These are phyloP conservation scores for Mycena vitilis DNA, from an alignment of 768 basidiomycete genomes.

Conservation along the genomic window DNA sequence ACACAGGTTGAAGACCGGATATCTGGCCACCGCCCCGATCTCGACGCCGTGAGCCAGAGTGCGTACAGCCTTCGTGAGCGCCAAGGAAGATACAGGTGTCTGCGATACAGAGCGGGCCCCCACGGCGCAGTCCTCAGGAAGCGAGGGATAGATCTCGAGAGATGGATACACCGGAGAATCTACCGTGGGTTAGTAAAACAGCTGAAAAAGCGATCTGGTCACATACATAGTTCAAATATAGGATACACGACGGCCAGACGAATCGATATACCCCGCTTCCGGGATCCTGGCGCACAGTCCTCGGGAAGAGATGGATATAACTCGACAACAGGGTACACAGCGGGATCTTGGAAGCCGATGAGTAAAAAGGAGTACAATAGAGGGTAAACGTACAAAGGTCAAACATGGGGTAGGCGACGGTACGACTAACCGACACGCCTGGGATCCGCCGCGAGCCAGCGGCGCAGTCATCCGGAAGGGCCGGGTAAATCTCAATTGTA, in stretches of 20 bases:
- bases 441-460: no score
- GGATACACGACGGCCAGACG: conserved; percentile 29
- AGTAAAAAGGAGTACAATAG: no score
- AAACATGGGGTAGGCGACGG: conserved; percentile 32
- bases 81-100: conserved; percentile 5
- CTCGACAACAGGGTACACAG: background rate
- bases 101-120: background rate
- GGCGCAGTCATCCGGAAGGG: conserved; percentile 4
- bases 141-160: conserved; percentile 36
- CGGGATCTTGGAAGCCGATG: background rate
- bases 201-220: background rate
- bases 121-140: conserved; percentile 7
- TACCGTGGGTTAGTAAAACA: conserved; percentile 7
- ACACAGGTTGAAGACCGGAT: conserved; percentile 36
- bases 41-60: background rate
- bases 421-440: background rate
- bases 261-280: background rate
- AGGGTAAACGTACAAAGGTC: conserved; percentile 30
- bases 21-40: conserved; percentile 16
- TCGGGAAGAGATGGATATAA: background rate
- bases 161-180: conserved; percentile 36
- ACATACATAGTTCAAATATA: conserved; percentile 34
- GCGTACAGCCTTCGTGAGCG: background rate
- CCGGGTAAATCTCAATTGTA: conserved; percentile 47
- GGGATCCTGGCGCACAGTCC: background rate